Evolutionary conservation across 176 grass and related monocot species (phyloP).

Genomic region (bread wheat (Triticum aestivum)): IWGSC_CS_RefSeq_v2.1 NC_057811.1:494284339-494284838

Average conservation of each 20-base stretch:
- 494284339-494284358: not conserved
- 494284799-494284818: conserved; percentile 47
- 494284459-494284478: not conserved
- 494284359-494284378: not conserved
- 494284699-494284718: not conserved
- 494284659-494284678: not conserved
- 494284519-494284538: too few species aligned
- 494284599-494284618: not conserved
- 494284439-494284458: not conserved
- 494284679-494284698: not conserved
- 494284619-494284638: not conserved
- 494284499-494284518: not conserved
- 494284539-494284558: too few species aligned
- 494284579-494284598: not conserved
- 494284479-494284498: not conserved
- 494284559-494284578: not conserved
- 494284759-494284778: conserved; percentile 60
- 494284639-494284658: not conserved
- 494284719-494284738: not conserved
- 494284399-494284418: not conserved
- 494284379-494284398: not conserved
- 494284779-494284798: conserved; percentile 71
- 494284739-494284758: conserved; percentile 54
- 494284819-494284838: not conserved
- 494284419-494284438: not conserved